These are phyloP conservation scores for Crataegus laevigata DNA, from an alignment of 306 rosid species.

Conservation along the genomic window DNA sequence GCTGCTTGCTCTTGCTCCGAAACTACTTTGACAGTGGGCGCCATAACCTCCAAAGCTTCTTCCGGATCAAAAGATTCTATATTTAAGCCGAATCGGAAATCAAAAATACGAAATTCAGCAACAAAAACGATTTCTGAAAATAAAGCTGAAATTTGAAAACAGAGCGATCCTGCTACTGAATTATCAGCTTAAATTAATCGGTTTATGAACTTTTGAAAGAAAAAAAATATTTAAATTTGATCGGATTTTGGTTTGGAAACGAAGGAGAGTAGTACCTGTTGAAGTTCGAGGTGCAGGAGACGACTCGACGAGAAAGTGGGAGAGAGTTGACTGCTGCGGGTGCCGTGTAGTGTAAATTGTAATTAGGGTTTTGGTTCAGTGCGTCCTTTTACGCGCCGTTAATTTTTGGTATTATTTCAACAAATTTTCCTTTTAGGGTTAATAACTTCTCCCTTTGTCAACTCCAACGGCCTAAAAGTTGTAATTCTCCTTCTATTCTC, in stretches of 20 bases:
- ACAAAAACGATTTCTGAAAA: neutral
- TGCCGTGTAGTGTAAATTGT: neutral
- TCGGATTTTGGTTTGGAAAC: neutral
- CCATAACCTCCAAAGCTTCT: slow-evolving; percentile 27
- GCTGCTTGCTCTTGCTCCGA: slow-evolving; percentile 32
- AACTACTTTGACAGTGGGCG: slow-evolving; percentile 28
- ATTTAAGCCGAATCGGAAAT: neutral
- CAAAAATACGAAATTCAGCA: neutral
- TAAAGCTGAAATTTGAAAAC: neutral
- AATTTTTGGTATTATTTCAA: neutral
- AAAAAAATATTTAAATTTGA: neutral
- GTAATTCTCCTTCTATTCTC: no score
- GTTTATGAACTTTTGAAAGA: neutral
- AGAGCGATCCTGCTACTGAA: neutral
- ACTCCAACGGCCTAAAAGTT: no score
- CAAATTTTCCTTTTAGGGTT: no score
- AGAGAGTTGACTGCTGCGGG: neutral
- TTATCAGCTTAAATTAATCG: neutral
- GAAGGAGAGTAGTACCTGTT: neutral
- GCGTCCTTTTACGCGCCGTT: neutral
- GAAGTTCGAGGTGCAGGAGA: neutral
- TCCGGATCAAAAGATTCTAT: neutral
- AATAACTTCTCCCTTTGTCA: no score
- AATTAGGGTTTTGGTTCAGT: neutral
- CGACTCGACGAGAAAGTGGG: neutral